A percentile compares a stretch with the other conserved stretches of the same genome.
Evolutionary conservation across 495 filamentous ascomycete genomes (phyloP).

Genomic region (Choiromyces venosus): DNA sequence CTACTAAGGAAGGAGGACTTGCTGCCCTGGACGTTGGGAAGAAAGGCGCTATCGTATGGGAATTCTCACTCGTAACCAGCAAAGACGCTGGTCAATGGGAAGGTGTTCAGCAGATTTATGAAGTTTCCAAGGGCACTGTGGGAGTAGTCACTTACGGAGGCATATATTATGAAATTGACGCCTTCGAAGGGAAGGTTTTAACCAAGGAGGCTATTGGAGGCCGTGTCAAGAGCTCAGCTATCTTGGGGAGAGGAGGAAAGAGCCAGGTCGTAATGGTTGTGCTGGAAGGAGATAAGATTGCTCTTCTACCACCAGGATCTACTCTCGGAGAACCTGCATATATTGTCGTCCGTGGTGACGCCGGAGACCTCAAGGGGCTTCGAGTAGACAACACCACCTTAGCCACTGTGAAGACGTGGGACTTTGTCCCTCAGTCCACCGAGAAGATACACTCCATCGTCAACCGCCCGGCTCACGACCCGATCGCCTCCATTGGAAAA

Average conservation of each 20-base stretch:
- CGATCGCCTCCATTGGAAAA: constrained; percentile 88
- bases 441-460: constrained; percentile 64
- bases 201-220: constrained; percentile 22
- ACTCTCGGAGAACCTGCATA: constrained; percentile 28
- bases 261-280: constrained; percentile 33
- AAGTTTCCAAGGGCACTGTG: constrained; percentile 41
- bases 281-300: constrained; percentile 24
- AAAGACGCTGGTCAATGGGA: constrained; percentile 61
- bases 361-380: constrained; percentile 59
- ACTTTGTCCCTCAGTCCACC: constrained; percentile 61
- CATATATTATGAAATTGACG: constrained; percentile 41
- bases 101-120: constrained; percentile 49
- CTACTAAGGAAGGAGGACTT: constrained; percentile 71
- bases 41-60: constrained; percentile 71
- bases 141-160: constrained; percentile 41
- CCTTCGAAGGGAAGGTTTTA: constrained; percentile 42
- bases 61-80: constrained; percentile 53
- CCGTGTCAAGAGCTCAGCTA: constrained; percentile 47
- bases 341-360: constrained; percentile 58
- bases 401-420: constrained; percentile 57
- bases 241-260: constrained; percentile 48
- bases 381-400: constrained; percentile 41
- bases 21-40: constrained; percentile 72
- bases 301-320: constrained; percentile 25
- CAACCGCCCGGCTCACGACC: constrained; percentile 67